A percentile compares a stretch with the other conserved stretches of the same genome.
phyloP scores from a whole-genome alignment of 306 rosid species.

The Acacia melanoxylon region DNA sequence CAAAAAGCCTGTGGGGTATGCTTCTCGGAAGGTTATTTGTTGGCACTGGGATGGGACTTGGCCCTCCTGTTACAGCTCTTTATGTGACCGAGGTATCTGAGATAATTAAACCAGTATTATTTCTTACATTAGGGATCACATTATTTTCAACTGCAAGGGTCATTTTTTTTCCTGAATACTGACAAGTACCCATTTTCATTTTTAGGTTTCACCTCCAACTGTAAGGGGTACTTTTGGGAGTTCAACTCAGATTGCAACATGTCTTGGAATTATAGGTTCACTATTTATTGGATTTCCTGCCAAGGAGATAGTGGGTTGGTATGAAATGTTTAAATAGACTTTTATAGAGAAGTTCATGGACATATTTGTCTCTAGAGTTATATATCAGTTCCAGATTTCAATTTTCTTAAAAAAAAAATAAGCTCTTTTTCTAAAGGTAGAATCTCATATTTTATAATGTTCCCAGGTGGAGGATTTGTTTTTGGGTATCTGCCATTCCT shows the following conservation, averaged over 20 bases:
- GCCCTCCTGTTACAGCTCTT: conserved; percentile 84
- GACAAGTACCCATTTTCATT: conserved; percentile 25
- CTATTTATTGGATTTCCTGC: conserved; percentile 75
- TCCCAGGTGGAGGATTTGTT: conserved; percentile 86
- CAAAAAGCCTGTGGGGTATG: conserved; percentile 78
- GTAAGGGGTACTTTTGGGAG: conserved; percentile 78
- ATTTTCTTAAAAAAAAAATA: not conserved
- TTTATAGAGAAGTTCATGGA: conserved; percentile 13
- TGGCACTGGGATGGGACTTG: conserved; percentile 87
- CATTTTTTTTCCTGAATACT: conserved; percentile 13
- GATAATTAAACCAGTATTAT: conserved; percentile 11
- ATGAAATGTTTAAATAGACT: conserved; percentile 37
- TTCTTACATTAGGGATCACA: conserved; percentile 20
- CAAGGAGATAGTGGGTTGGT: conserved; percentile 77
- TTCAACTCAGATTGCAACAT: conserved; percentile 83
- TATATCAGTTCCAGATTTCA: conserved; percentile 9
- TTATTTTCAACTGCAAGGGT: not conserved
- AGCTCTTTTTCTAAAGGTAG: not conserved
- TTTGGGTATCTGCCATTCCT: conserved; percentile 75
- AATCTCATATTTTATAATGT: conserved; percentile 29
- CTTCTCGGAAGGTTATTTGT: conserved; percentile 83
- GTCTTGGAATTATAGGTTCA: conserved; percentile 77
- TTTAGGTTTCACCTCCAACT: conserved; percentile 77
- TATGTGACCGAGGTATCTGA: conserved; percentile 77
- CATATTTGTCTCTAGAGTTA: conserved; percentile 3